Evolutionary conservation across 192 early-diverging fungal species (phyloP), one percentile per base, ranked within the genome.

Genomic region (Spinellus fusiger): DNA sequence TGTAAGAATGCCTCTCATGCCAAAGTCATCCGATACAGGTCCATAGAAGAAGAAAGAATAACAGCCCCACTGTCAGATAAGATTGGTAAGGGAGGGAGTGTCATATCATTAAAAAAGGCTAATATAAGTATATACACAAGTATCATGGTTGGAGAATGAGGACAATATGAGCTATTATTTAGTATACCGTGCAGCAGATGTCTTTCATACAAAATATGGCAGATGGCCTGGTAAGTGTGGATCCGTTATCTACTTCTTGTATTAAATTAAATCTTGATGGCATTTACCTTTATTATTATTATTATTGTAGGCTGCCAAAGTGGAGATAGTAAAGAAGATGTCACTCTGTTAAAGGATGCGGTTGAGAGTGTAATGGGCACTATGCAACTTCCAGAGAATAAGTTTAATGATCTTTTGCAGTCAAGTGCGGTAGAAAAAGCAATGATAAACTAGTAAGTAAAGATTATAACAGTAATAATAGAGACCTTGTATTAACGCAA

Each of bases 1-100:
- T 94, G 92, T 82, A 96, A 95, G 61, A 86, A 93, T 66, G 84
- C 88, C 10, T 70, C 77, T 12, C 75, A 72, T 25, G 66, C 92
- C 54, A 79, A 87, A 44, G 77, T 96, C 5, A 75, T 90, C 56
- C 76, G 86, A 18, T 87, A 84, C 56, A 70, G 80, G 16, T 77
- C 68, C 15, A 37, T 90, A 3, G 67, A 73, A 28, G 75, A 85
- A 16, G 86, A 91, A 53, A 78, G 78, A 56, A 28, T 56, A 47
- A 76, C 54, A 15, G 27, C 56, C 23, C 71, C 72, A 29, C 71
- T 76, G 49, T 65, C 70, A 63, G 29, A 66, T 20, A 68, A 77
- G 22, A 77, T 87, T 37, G 70, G 87, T 86, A 71, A 46, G 59
- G 32, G 20, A 31, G 5, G 27, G 23, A 52, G 5, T 37, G 8